phyloP scores from a whole-genome alignment of 2,329 filamentous ascomycete species.

The Colletotrichum chrysophilum region DNA sequence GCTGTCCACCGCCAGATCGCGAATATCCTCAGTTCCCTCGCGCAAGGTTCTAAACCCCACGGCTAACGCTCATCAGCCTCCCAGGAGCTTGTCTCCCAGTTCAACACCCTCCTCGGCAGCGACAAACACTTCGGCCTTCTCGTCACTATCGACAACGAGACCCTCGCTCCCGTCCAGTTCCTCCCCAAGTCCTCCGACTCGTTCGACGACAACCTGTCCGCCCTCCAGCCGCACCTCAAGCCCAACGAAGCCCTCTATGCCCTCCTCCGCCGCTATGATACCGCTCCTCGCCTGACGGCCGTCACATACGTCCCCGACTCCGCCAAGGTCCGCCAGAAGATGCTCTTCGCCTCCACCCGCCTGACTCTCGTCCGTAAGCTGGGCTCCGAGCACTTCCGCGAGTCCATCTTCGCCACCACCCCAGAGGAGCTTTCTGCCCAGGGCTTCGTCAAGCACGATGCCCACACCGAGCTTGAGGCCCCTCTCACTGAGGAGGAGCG shows the following conservation, averaged over 20 bases:
- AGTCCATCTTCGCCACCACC: constrained; percentile 76
- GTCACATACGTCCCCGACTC: constrained; percentile 81
- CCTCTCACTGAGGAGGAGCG: constrained; percentile 82
- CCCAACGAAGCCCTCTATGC: constrained; percentile 74
- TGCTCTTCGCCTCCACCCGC: constrained; percentile 81
- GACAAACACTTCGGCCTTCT: constrained; percentile 71
- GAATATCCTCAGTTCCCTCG: background rate
- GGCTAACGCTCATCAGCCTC: constrained; percentile 60
- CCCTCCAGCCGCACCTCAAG: constrained; percentile 68
- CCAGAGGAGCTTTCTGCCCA: constrained; percentile 70
- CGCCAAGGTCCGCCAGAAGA: constrained; percentile 83
- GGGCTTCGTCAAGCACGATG: constrained; percentile 77
- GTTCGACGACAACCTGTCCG: constrained; percentile 69
- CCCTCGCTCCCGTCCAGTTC: constrained; percentile 64
- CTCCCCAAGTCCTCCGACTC: constrained; percentile 59
- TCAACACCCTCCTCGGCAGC: constrained; percentile 71
- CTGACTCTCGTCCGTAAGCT: constrained; percentile 78
- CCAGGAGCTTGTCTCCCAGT: constrained; percentile 75
- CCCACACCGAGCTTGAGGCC: constrained; percentile 67
- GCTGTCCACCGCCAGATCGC: background rate
- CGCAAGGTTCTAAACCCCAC: background rate
- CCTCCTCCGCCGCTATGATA: constrained; percentile 72
- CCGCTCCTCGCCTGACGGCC: constrained; percentile 65
- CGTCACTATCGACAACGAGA: constrained; percentile 72
- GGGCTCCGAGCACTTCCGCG: constrained; percentile 78